phyloP scores from a whole-genome alignment of 31 red algal species.

The Odonthalia washingtoniensis region DNA sequence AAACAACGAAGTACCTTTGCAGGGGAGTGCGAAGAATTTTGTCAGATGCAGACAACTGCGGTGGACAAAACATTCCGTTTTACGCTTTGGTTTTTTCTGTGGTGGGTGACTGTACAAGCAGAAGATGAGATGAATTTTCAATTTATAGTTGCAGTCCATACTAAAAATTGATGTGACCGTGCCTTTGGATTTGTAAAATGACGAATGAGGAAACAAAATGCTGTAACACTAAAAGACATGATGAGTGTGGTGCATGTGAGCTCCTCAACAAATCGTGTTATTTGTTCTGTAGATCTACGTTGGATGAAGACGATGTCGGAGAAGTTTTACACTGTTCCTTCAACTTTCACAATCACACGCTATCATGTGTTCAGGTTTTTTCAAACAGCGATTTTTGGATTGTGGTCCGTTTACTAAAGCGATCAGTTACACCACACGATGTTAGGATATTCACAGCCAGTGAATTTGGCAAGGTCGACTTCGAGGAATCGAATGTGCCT shows the following conservation, averaged over 20 bases:
- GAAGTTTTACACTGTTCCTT: constrained; percentile 23
- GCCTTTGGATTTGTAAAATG: constrained; percentile 49
- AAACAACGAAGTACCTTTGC: neutral
- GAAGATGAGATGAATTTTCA: constrained; percentile 36
- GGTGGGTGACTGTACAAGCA: neutral
- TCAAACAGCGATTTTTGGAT: constrained; percentile 9
- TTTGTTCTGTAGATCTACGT: neutral
- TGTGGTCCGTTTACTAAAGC: neutral
- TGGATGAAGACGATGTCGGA: constrained; percentile 26
- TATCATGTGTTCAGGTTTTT: constrained; percentile 64
- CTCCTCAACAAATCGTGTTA: constrained; percentile 3
- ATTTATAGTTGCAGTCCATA: constrained; percentile 59
- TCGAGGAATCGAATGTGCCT: neutral
- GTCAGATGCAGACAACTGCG: constrained; percentile 39
- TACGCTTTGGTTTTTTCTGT: constrained; percentile 25
- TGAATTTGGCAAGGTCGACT: neutral
- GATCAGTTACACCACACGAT: neutral
- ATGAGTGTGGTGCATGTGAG: constrained; percentile 24
- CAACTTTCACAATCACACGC: constrained; percentile 27
- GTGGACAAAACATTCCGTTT: constrained; percentile 42
- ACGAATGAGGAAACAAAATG: constrained; percentile 21
- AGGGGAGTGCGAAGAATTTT: neutral
- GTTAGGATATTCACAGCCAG: neutral
- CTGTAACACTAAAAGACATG: constrained; percentile 27
- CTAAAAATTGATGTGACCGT: constrained; percentile 52